Base-by-base conservation (phyloP, 1,139 yeast genomes). In the Spencermartinsiella ligniputridi region DNA sequence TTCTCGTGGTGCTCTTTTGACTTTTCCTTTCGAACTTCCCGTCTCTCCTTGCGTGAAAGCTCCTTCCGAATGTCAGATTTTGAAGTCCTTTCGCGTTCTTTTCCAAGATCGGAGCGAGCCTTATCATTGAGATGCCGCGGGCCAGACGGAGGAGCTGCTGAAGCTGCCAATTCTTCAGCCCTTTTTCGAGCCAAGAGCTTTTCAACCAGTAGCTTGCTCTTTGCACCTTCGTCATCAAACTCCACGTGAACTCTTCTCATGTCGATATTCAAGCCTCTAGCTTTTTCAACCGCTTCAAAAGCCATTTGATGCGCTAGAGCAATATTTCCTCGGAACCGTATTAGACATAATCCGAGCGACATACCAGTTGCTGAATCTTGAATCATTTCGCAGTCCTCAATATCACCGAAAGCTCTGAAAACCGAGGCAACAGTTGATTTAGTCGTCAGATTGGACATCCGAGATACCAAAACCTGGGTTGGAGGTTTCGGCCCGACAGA, bases 401-500 rank as follows among this genome's bases (percentile, higher is more conserved):
- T 62, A 11, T 74, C 75, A 2, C 96, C 96, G 63, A 72, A 84
- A 30, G 75, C 67, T 36, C 71, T 71, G 50, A 88, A 79, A 50
- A 81, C 81, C 42, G 75, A 68, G 27, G 68, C 62, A 48, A 81
- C 57, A 54, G 74, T 65, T 53, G 72, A 16, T 53, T 70, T 65
- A 55, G 82, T 63, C 53, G 82, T 61, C 51, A 76, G 54, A 58
- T 75, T 50, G 51, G 76, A 64, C 66, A 82, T 67, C 24, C 83
- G 85, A 73, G 88, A 82, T 5, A 88, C 71, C 2, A 88, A 76
- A 30, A 89, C 63, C 55, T 84, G 87, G 3, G 79, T 70, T 3
- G 81, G 75, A 0, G 96, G 96, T 11, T 82, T 79, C 0, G 83
- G 82, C 0, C 95, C 95, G 19, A 88, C 62, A 0, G 95, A 86